A percentile compares a stretch with the other conserved stretches of the same genome.
Evolutionary conservation across 768 basidiomycete species (phyloP).

Genomic region (Xerocomellus chrysenteron): DNA sequence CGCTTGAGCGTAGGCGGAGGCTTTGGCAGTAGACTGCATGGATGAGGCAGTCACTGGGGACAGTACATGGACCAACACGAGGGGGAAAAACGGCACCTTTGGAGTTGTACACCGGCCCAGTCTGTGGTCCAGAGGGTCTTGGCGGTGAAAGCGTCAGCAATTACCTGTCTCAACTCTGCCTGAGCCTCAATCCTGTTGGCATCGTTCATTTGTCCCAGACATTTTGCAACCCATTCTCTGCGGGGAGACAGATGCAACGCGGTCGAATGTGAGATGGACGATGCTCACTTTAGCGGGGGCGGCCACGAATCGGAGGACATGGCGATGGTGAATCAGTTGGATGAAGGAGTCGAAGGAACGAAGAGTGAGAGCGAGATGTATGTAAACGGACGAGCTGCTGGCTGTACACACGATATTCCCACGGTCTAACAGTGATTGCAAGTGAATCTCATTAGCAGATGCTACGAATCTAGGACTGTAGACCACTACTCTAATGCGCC

Average conservation of each 20-base stretch:
- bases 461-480: conserved; percentile 26
- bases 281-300: conserved; percentile 67
- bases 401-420: conserved; percentile 13
- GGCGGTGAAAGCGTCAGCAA: conserved; percentile 85
- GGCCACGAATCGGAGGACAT: conserved; percentile 85
- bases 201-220: conserved; percentile 88
- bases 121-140: conserved; percentile 91
- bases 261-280: neutral
- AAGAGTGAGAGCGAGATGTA: conserved; percentile 1
- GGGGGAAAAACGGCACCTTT: conserved; percentile 53
- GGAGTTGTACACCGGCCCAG: conserved; percentile 84
- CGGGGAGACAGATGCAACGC: conserved; percentile 12
- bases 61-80: conserved; percentile 3
- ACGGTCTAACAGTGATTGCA: conserved; percentile 12
- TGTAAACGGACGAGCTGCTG: conserved; percentile 6
- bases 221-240: conserved; percentile 95
- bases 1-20: conserved; percentile 61
- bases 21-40: conserved; percentile 57
- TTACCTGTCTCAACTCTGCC: conserved; percentile 93
- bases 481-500: conserved; percentile 28
- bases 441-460: conserved; percentile 24
- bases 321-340: conserved; percentile 9
- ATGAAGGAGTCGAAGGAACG: neutral
- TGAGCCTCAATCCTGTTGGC: conserved; percentile 85
- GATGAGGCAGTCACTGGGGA: conserved; percentile 21